A percentile compares a stretch with the other conserved stretches of the same genome.
Evolutionary conservation across 148 eudicot genomes (phyloP).

Genomic region (Vaccinium macrocarpon): DNA sequence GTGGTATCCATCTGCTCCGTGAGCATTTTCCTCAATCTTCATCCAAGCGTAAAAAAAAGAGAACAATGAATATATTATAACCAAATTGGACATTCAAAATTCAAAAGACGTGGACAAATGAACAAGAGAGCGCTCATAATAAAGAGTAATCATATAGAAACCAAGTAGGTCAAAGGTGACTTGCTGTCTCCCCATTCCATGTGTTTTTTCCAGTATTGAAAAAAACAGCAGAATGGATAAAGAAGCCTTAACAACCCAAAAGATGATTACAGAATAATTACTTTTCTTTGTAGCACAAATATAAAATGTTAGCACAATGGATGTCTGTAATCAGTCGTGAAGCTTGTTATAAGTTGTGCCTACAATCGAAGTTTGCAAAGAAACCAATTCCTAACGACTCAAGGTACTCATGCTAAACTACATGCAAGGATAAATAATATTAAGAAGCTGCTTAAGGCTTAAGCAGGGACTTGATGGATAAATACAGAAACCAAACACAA

Average conservation of each 20-base stretch:
- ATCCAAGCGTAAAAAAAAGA: constrained; percentile 11
- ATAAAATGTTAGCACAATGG: neutral
- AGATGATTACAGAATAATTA: neutral
- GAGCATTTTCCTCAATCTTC: constrained; percentile 73
- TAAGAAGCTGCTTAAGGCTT: neutral
- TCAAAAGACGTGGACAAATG: neutral
- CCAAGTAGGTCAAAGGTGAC: neutral
- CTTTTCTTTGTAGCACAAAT: neutral
- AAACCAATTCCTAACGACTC: neutral
- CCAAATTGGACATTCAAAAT: neutral
- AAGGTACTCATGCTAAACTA: neutral
- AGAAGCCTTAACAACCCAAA: neutral
- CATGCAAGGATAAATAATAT: neutral
- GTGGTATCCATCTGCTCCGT: constrained; percentile 43
- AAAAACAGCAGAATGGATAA: neutral
- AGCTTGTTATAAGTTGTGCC: neutral
- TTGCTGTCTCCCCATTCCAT: neutral
- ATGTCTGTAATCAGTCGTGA: neutral
- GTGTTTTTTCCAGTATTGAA: neutral
- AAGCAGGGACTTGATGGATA: neutral
- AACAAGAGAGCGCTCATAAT: neutral
- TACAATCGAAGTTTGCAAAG: neutral
- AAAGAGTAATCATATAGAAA: neutral
- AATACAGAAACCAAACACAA: neutral
- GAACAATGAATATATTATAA: neutral